These are phyloP conservation scores for Sisymbrium irio DNA, from an alignment of 345 rosid genomes.

Conservation along the genomic window DNA sequence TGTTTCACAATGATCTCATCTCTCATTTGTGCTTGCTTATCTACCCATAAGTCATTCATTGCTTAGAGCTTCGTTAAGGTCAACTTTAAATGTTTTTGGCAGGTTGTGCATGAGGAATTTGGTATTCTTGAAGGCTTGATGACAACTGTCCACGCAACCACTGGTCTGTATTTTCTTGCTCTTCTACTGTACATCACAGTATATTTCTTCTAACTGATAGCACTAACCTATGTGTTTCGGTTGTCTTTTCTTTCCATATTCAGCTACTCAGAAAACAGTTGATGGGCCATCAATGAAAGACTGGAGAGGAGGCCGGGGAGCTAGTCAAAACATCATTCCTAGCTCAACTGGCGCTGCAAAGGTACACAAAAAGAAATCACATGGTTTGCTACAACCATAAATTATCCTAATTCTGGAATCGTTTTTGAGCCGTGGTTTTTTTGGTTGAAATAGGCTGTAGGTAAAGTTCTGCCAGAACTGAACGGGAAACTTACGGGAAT, in stretches of 20 bases:
- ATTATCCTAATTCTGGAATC: background rate
- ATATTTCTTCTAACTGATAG: background rate
- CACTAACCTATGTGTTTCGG: slow-evolving; percentile 1
- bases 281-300: slow-evolving; percentile 99
- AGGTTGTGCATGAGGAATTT: slow-evolving; percentile 98
- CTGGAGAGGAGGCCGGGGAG: slow-evolving; percentile 99
- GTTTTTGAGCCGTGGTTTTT: background rate
- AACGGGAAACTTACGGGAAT: slow-evolving; percentile 99
- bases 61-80: background rate
- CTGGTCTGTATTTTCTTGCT: slow-evolving; percentile 52
- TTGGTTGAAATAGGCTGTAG: slow-evolving; percentile 68
- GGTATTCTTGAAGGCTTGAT: slow-evolving; percentile 95
- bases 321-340: slow-evolving; percentile 96
- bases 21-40: background rate
- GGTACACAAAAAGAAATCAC: slow-evolving; percentile 39
- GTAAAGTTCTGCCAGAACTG: slow-evolving; percentile 97
- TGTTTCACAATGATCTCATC: background rate
- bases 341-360: slow-evolving; percentile 99
- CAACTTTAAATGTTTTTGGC: slow-evolving; percentile 11
- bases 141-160: slow-evolving; percentile 99
- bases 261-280: slow-evolving; percentile 98
- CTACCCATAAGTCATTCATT: background rate
- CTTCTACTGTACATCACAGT: slow-evolving; percentile 3
- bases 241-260: slow-evolving; percentile 25
- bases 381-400: background rate